Evolutionary conservation across 2,329 filamentous ascomycete genomes (phyloP), one percentile per base, ranked within the genome.

Genomic region (Rutstroemia sp.): DNA sequence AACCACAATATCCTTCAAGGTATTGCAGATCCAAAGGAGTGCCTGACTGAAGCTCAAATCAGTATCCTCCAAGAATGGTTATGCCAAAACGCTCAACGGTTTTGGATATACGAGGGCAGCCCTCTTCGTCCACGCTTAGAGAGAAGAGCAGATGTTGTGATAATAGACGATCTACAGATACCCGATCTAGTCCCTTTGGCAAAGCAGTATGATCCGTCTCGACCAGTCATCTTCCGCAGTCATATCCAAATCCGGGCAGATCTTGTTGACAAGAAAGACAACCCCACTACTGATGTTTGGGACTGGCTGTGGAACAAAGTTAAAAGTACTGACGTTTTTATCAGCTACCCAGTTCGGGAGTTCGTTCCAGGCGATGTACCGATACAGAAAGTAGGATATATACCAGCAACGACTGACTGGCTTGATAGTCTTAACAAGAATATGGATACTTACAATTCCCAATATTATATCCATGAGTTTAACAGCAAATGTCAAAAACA

Each of bases 161-260:
- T 30, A 30, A 30, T 30, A 30, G 27, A 30, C 27, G 27, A 30
- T 30, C 27, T 7, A 30, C 27, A 94, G 71, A 92, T 92, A 88
- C 88, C 88, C 3, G 82, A 81, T 5, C 75, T 94, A 39, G 89
- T 92, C 54, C 83, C 85, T 4, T 74, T 92, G 37, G 86, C 90
- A 66, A 92, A 91, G 72, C 73, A 80, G 57, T 58, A 78, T 6
- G 88, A 87, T 1, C 87, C 88, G 1, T 70, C 85, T n/a, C 81
- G 88, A 12, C 89, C 89, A 0, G 81, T 94, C 21, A 80, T 92
- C 42, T 94, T 88, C 72, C 82, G 89, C 58, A 90, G 86, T 49
- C 89, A 94, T 69, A 94, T 94, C 56, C 88, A 94, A 70, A 85
- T 94, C 57, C 82, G 88, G 56, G 84, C 83, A 59, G 89, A 94